phyloP scores from a whole-genome alignment of 2,329 filamentous ascomycete genomes.

The Ophiognomonia clavigignenti-juglandacearum region DNA sequence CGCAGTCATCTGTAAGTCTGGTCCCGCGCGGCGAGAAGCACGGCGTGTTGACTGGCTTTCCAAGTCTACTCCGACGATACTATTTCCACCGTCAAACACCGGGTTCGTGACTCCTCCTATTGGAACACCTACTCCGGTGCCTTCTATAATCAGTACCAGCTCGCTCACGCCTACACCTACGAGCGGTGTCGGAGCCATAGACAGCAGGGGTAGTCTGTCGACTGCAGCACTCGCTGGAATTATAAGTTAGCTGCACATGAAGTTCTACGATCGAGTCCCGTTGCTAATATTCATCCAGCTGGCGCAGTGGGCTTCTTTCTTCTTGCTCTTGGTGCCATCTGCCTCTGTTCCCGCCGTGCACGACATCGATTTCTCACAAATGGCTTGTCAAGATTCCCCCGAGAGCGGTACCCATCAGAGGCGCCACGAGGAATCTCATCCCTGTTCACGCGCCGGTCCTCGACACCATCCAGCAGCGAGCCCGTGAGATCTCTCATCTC shows the following conservation, averaged over 20 bases:
- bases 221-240: conserved; percentile 3
- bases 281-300: not conserved
- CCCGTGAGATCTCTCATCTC: not conserved
- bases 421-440: too few relatives aligned
- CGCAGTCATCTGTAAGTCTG: too few relatives aligned
- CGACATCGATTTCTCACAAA: not conserved
- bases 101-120: not conserved
- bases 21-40: too few relatives aligned
- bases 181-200: not conserved
- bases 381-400: not conserved
- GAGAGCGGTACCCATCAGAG: not conserved
- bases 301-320: not conserved
- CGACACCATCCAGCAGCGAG: not conserved
- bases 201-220: not conserved
- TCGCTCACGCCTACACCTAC: not conserved
- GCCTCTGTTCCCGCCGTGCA: conserved; percentile 3
- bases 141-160: not conserved
- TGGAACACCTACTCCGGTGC: not conserved
- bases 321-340: not conserved
- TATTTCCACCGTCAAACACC: too few relatives aligned
- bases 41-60: too few relatives aligned
- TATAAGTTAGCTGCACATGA: not conserved
- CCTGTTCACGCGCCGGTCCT: too few relatives aligned
- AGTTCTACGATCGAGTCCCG: not conserved
- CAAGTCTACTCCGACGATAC: too few relatives aligned